These are phyloP conservation scores for Boletus sp. DNA, from an alignment of 768 basidiomycete genomes.

Conservation along the genomic window DNA sequence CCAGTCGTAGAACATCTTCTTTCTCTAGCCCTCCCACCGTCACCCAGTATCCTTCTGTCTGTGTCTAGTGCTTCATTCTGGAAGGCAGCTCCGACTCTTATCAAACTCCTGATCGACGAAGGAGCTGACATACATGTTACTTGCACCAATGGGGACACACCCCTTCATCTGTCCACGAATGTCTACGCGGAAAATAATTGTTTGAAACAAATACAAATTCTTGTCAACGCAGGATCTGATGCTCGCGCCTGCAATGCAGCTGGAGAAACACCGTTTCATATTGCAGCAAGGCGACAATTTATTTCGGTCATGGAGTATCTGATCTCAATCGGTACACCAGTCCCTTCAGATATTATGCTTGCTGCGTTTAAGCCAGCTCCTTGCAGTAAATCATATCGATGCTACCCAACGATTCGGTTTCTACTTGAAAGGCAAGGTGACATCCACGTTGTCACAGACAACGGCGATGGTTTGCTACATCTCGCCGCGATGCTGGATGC, in stretches of 20 bases:
- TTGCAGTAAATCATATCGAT: neutral
- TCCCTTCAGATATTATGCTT: neutral
- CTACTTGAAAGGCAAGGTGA: neutral
- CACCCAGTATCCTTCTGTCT: neutral
- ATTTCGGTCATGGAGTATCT: slow-evolving; percentile 1
- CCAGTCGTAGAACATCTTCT: neutral
- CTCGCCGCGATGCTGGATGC: neutral
- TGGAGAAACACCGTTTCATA: neutral
- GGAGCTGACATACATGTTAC: neutral
- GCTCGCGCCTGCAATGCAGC: neutral
- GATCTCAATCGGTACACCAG: neutral
- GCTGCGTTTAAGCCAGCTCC: neutral
- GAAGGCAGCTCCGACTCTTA: neutral
- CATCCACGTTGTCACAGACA: neutral
- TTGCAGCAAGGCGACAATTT: neutral
- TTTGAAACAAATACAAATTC: neutral
- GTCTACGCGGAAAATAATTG: neutral
- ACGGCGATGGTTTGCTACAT: neutral
- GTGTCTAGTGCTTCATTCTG: too few relatives aligned
- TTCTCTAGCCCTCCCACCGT: neutral
- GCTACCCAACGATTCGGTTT: neutral
- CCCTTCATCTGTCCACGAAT: neutral
- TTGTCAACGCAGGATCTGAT: neutral
- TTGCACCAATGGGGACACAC: neutral
- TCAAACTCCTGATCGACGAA: slow-evolving; percentile 2